Conservation (phyloP, 108 stramenopile genomes). For the Skeletonema menzelii region DNA sequence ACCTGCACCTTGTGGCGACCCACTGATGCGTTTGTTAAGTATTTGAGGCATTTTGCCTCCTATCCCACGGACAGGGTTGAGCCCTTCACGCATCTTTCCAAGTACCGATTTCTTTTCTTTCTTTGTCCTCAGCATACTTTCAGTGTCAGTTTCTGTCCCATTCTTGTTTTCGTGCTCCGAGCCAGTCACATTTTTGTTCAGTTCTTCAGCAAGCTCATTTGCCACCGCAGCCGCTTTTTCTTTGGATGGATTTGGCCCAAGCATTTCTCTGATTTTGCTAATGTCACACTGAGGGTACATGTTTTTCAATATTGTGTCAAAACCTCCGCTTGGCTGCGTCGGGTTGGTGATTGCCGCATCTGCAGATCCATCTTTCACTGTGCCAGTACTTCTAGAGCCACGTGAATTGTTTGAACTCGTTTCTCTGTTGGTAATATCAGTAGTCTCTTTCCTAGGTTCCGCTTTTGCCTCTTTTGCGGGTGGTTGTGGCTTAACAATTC, state of each 20-base stretch:
- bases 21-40: background rate
- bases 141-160: background rate
- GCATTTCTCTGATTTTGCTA: slow-evolving; percentile 44
- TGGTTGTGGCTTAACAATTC: slow-evolving; percentile 43
- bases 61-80: background rate
- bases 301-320: slow-evolving; percentile 51
- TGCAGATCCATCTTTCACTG: background rate
- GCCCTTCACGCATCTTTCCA: background rate
- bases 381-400: background rate
- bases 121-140: background rate
- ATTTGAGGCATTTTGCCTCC: background rate
- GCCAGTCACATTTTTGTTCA: background rate
- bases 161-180: no score
- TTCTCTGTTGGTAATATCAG: background rate
- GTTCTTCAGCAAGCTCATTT: slow-evolving; percentile 47
- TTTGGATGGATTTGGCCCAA: slow-evolving; percentile 58
- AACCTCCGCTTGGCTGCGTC: slow-evolving; percentile 23
- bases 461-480: slow-evolving; percentile 1
- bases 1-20: background rate
- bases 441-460: background rate
- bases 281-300: slow-evolving; percentile 70
- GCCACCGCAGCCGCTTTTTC: slow-evolving; percentile 64
- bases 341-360: slow-evolving; percentile 5
- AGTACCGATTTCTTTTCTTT: slow-evolving; percentile 1
- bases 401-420: slow-evolving; percentile 3